Conservation (phyloP, 371 early-diverging fungal genomes). For the Choanephora cucurbitarum region DNA sequence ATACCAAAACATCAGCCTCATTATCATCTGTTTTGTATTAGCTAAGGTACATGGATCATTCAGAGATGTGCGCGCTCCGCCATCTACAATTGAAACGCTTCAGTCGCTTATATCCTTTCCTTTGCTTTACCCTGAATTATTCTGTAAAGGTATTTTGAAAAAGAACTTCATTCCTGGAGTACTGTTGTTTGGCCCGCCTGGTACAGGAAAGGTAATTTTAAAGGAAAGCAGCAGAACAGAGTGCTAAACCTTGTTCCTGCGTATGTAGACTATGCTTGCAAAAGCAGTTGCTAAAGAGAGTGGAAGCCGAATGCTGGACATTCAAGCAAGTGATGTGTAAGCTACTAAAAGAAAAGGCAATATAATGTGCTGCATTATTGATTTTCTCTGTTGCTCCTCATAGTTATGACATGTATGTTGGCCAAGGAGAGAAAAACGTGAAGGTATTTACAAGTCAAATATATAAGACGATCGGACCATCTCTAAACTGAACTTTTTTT, state of each 20-base stretch:
- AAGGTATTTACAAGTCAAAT: constrained; percentile 30
- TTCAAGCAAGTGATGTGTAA: constrained; percentile 92
- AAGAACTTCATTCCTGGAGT: constrained; percentile 81
- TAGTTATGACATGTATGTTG: constrained; percentile 91
- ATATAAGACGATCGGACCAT: no score
- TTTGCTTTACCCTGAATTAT: constrained; percentile 79
- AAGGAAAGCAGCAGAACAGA: no score
- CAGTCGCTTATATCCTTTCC: constrained; percentile 89
- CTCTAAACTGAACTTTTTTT: constrained; percentile 9
- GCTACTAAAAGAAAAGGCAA: no score
- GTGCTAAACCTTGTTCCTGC: no score
- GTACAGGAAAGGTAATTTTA: constrained; percentile 78
- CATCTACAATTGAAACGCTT: constrained; percentile 74
- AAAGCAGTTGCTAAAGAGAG: constrained; percentile 96
- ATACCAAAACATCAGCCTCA: no score
- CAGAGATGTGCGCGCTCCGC: constrained; percentile 59
- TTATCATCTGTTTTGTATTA: constrained; percentile 7
- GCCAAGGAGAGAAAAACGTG: constrained; percentile 98
- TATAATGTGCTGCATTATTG: no score
- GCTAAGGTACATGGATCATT: constrained; percentile 66
- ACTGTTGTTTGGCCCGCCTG: constrained; percentile 97
- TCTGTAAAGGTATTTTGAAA: constrained; percentile 74
- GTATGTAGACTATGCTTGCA: constrained; percentile 85
- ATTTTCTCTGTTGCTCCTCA: no score
- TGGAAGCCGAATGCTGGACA: constrained; percentile 90